Evolutionary conservation across 176 grass and related monocot species (phyloP).

Genomic region (Calamus simplicifolius): DNA sequence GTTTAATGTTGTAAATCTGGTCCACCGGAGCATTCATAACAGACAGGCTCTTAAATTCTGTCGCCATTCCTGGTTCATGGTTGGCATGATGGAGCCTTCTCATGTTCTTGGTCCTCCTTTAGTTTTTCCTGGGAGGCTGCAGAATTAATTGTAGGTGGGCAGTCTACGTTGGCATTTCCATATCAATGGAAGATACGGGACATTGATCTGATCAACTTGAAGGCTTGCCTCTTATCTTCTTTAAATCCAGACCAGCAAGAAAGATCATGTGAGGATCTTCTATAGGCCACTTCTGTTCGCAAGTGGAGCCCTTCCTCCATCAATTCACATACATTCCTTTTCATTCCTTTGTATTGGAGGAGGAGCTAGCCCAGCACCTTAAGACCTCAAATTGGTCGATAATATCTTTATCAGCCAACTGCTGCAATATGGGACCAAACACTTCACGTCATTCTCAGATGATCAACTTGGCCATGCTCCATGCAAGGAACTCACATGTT

Average conservation of each 20-base stretch:
- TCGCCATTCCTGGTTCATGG: constrained; percentile 3
- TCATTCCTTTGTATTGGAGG: too few species aligned
- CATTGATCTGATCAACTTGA: not conserved
- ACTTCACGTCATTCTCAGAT: too few species aligned
- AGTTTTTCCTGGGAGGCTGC: not conserved
- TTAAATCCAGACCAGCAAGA: not conserved
- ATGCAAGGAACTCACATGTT: too few species aligned
- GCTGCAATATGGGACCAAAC: too few species aligned
- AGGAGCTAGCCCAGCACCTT: too few species aligned
- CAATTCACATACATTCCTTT: too few species aligned
- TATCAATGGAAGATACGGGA: not conserved
- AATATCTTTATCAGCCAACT: too few species aligned
- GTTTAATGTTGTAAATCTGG: not conserved
- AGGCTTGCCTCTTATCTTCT: not conserved
- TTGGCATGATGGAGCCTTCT: not conserved
- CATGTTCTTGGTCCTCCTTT: too few species aligned
- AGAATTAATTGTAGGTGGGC: not conserved
- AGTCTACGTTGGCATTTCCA: not conserved
- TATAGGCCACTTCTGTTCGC: too few species aligned
- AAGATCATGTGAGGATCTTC: not conserved
- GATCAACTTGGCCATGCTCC: too few species aligned
- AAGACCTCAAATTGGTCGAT: too few species aligned
- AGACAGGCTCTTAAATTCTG: not conserved
- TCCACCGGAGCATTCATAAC: not conserved
- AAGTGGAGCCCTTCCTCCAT: too few species aligned